phyloP scores from a whole-genome alignment of 1,284 basidiomycete species.

The Coriolopsis trogii region DNA sequence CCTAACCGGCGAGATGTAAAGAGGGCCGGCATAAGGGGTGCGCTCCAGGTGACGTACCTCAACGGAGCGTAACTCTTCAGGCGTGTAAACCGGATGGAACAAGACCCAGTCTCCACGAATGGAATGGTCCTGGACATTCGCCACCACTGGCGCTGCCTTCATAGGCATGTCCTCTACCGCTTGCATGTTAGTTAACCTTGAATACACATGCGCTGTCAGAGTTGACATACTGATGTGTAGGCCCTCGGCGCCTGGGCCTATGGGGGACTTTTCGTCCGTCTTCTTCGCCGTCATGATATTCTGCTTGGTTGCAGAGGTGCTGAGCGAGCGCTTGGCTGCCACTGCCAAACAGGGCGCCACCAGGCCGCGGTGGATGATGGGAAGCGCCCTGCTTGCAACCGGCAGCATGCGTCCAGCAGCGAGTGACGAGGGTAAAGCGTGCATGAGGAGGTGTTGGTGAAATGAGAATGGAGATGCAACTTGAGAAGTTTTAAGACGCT shows the following conservation, averaged over 20 bases:
- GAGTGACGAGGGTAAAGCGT: slow-evolving; percentile 14
- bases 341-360: slow-evolving; percentile 15
- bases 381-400: slow-evolving; percentile 15
- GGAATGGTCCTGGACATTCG: slow-evolving; percentile 10
- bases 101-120: slow-evolving; percentile 80
- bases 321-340: slow-evolving; percentile 18
- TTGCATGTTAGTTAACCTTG: too few relatives aligned
- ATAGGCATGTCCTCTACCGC: slow-evolving; percentile 24
- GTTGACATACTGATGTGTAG: slow-evolving; percentile 37
- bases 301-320: slow-evolving; percentile 5
- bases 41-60: slow-evolving; percentile 55
- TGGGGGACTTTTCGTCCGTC: slow-evolving; percentile 23
- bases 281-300: slow-evolving; percentile 16
- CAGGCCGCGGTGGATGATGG: slow-evolving; percentile 15
- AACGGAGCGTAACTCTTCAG: slow-evolving; percentile 79
- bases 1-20: too few relatives aligned
- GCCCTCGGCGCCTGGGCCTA: slow-evolving; percentile 33
- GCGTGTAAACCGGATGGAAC: slow-evolving; percentile 81
- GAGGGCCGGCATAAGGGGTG: too few relatives aligned
- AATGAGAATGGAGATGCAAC: background rate
- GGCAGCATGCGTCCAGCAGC: slow-evolving; percentile 19
- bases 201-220: too few relatives aligned
- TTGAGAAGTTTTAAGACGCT: background rate
- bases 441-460: slow-evolving; percentile 6
- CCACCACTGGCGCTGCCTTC: background rate